Conservation (phyloP, 495 filamentous ascomycete genomes). For the Paragyromitra xinjiangensis region DNA sequence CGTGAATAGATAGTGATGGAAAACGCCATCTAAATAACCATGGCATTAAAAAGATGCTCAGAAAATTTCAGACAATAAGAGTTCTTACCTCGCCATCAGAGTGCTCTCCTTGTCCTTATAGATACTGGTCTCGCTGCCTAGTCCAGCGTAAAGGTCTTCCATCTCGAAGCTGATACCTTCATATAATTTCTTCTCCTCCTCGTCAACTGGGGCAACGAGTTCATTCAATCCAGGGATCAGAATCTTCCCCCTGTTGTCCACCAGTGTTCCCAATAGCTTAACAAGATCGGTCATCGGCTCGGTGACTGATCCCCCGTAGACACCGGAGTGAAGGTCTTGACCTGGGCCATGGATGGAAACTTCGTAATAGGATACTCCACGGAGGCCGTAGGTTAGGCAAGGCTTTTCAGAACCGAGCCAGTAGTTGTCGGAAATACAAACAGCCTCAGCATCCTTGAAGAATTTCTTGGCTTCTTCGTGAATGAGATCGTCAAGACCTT, state of each 20-base stretch:
- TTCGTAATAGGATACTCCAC: slow-evolving; percentile 96
- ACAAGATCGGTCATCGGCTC: slow-evolving; percentile 98
- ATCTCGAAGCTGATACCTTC: slow-evolving; percentile 89
- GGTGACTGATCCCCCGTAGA: slow-evolving; percentile 93
- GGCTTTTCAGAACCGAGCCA: slow-evolving; percentile 99
- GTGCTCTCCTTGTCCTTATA: slow-evolving; percentile 83
- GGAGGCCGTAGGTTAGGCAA: slow-evolving; percentile 96
- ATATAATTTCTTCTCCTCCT: slow-evolving; percentile 87
- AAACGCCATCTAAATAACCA: slow-evolving; percentile 72
- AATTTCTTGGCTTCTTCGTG: slow-evolving; percentile 84
- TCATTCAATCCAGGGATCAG: slow-evolving; percentile 87
- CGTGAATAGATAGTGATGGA: slow-evolving; percentile 94
- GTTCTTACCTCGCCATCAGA: slow-evolving; percentile 78
- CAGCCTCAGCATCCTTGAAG: slow-evolving; percentile 94
- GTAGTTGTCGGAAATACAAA: slow-evolving; percentile 99
- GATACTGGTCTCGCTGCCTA: slow-evolving; percentile 87
- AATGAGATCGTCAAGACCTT: slow-evolving; percentile 95
- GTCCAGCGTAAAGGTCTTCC: slow-evolving; percentile 88
- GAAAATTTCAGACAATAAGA: neutral
- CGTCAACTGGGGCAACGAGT: slow-evolving; percentile 84
- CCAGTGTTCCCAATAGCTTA: slow-evolving; percentile 78
- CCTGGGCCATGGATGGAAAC: slow-evolving; percentile 86
- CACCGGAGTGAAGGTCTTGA: slow-evolving; percentile 92
- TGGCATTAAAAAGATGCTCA: slow-evolving; percentile 9
- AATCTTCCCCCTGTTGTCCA: slow-evolving; percentile 90